Conservation (phyloP, 2,329 filamentous ascomycete species). For the Penicillium sp. region DNA sequence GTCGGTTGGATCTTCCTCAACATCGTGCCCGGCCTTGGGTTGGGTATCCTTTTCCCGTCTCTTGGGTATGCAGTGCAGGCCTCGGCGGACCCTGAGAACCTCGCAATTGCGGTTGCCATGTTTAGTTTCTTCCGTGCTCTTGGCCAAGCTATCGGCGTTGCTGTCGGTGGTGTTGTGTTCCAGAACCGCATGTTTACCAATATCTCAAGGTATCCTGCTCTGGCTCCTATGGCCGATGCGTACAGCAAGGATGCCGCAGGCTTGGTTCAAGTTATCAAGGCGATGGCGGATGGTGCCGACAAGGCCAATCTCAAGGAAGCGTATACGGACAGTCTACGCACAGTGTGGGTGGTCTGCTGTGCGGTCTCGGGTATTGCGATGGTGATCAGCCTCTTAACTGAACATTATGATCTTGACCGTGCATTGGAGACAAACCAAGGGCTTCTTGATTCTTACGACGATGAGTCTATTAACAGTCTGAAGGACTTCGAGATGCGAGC, state of each 20-base stretch:
- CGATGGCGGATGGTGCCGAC: constrained; percentile 44
- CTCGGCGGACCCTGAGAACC: constrained; percentile 53
- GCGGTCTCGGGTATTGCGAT: constrained; percentile 52
- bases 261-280: constrained; percentile 57
- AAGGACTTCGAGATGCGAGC: constrained; percentile 15
- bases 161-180: constrained; percentile 66
- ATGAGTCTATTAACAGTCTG: constrained; percentile 6
- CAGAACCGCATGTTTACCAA: constrained; percentile 61
- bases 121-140: constrained; percentile 66
- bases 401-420: constrained; percentile 45
- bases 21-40: constrained; percentile 57
- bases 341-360: constrained; percentile 57
- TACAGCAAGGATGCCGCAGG: constrained; percentile 59
- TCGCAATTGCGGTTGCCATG: constrained; percentile 61
- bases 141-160: constrained; percentile 64
- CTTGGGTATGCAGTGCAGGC: constrained; percentile 64
- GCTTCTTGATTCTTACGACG: constrained; percentile 9
- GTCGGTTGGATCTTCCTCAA: constrained; percentile 60
- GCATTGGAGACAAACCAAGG: constrained; percentile 34
- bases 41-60: constrained; percentile 64
- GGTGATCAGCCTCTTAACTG: constrained; percentile 52
- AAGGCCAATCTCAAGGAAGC: constrained; percentile 49
- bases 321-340: constrained; percentile 54
- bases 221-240: constrained; percentile 47
- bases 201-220: constrained; percentile 47